These are phyloP conservation scores for Phaeoacremonium minimum DNA, from an alignment of 2,329 filamentous ascomycete genomes.

Conservation along the genomic window DNA sequence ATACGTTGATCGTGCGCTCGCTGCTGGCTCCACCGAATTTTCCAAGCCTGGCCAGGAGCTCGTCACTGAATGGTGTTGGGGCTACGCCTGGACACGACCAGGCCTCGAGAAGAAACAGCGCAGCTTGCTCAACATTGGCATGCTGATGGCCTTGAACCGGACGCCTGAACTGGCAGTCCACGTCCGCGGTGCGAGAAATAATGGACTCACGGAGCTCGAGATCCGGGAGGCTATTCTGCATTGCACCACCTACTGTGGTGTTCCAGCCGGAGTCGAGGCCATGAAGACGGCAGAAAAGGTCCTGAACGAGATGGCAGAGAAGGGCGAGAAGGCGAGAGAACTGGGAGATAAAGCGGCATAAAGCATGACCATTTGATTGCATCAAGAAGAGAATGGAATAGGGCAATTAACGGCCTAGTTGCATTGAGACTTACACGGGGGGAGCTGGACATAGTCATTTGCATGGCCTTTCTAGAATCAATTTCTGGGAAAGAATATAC, in stretches of 20 bases:
- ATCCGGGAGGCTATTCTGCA: constrained; percentile 48
- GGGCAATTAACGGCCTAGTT: no score
- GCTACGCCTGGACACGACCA: constrained; percentile 56
- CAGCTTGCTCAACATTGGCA: constrained; percentile 57
- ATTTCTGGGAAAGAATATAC: no score
- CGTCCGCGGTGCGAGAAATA: constrained; percentile 56
- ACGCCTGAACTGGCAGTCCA: constrained; percentile 56
- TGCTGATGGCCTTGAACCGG: constrained; percentile 58
- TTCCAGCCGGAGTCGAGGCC: constrained; percentile 33
- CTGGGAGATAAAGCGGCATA: no score
- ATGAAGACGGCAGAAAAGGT: constrained; percentile 18
- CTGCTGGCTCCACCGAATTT: constrained; percentile 51
- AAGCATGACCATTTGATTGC: no score
- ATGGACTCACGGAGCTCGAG: constrained; percentile 50
- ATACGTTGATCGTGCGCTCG: constrained; percentile 53
- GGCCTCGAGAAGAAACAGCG: constrained; percentile 57
- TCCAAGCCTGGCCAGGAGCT: constrained; percentile 55
- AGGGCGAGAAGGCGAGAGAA: constrained; percentile 18
- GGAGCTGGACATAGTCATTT: no score
- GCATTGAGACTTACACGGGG: no score
- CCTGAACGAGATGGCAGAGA: constrained; percentile 18
- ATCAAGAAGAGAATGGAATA: no score
- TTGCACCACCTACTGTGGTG: constrained; percentile 33
- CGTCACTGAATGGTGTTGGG: constrained; percentile 59
- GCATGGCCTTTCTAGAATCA: no score